Evolutionary conservation across 2,329 filamentous ascomycete genomes (phyloP), one percentile per base, ranked within the genome.

Genomic region (Pleurostoma richardsiae): DNA sequence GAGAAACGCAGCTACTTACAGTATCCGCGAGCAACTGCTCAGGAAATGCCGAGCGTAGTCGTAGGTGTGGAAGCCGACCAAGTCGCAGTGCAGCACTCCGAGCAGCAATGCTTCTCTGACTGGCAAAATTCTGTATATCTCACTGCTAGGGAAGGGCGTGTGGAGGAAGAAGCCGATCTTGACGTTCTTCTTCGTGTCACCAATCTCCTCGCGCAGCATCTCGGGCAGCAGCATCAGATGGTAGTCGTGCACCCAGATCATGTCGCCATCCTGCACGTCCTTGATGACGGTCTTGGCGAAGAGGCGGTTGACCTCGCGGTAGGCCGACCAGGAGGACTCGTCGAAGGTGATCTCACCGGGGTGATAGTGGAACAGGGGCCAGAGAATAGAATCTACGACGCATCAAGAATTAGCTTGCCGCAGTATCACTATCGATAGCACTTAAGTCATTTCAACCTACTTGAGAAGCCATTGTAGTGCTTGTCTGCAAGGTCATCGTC

Each of bases 91-190:
- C 31, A 99, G 77, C 38, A 97, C 83, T 47, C 94, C 91, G 42
- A 86, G 78, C 40, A 99, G 79, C 43, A 97, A 83, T 59, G 90
- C 85, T 63, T 96, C 90, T 52, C 94, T 83, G 30, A 97, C 92
- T 1, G 94, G 94, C 6, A 97, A 74, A 54, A 97, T 96, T 53
- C 94, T 83, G 71, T 96, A 97, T 61, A 97, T 96, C 68, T 97
- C 92, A 57, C 88, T 95, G 64, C 89, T 95, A 10, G 94, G 94
- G 70, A 97, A 99, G 1, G 94, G 92, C 0, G 94, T 97, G 67
- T 99, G 94, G 33, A 97, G 74, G 76, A 97, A 99, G 78, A 97
- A 97, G 55, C 92, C 94, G 58, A 99, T 94, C 74, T 95, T 96
- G 69, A 97, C 84, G 56, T 96, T 95, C 71, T 91, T 89, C 71